These are phyloP conservation scores for Coemansia guatemalensis DNA, from an alignment of 192 early-diverging fungal species.

Conservation along the genomic window DNA sequence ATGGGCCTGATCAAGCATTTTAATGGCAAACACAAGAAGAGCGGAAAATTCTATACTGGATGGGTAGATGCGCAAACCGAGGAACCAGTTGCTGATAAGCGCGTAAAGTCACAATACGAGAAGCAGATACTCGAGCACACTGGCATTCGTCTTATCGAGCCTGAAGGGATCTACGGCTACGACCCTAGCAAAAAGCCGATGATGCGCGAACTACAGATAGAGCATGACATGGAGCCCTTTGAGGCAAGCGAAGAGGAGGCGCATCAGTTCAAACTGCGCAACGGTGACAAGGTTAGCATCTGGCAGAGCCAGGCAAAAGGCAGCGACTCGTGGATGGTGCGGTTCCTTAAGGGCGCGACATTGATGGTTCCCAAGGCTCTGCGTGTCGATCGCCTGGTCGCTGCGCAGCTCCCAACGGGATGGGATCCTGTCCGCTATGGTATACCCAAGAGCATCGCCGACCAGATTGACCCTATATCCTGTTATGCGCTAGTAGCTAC, in stretches of 20 bases:
- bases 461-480: slow-evolving; percentile 88
- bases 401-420: slow-evolving; percentile 91
- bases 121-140: slow-evolving; percentile 84
- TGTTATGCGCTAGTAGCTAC: slow-evolving; percentile 88
- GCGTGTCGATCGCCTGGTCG: slow-evolving; percentile 82
- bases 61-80: slow-evolving; percentile 87
- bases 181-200: slow-evolving; percentile 82
- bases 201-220: slow-evolving; percentile 85
- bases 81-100: slow-evolving; percentile 81
- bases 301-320: slow-evolving; percentile 11
- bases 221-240: slow-evolving; percentile 85
- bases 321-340: slow-evolving; percentile 68
- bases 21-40: slow-evolving; percentile 75
- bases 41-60: slow-evolving; percentile 69
- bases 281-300: slow-evolving; percentile 72
- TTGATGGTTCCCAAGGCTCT: slow-evolving; percentile 92
- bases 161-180: slow-evolving; percentile 84
- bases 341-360: slow-evolving; percentile 82
- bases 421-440: slow-evolving; percentile 91
- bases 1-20: slow-evolving; percentile 92
- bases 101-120: slow-evolving; percentile 91
- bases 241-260: slow-evolving; percentile 88
- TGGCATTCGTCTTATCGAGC: slow-evolving; percentile 92
- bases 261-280: slow-evolving; percentile 78
- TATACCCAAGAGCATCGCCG: slow-evolving; percentile 84